Evolutionary conservation across 1,284 basidiomycete genomes (phyloP).

Genomic region (Fomitopsis betulina): DNA sequence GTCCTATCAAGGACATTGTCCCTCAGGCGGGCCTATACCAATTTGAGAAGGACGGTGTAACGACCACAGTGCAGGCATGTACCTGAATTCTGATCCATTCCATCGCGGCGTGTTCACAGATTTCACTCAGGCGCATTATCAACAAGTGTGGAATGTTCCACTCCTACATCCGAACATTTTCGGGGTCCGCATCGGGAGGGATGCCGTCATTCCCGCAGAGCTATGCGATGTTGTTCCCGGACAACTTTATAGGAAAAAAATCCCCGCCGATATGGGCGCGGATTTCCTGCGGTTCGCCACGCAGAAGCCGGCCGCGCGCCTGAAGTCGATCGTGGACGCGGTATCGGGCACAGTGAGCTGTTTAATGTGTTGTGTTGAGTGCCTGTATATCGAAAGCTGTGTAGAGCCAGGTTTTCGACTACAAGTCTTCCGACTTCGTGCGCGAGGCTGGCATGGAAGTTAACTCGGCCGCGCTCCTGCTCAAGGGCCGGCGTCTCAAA

Average conservation of each 20-base stretch:
- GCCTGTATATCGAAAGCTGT: not conserved
- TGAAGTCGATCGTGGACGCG: slow-evolving; percentile 31
- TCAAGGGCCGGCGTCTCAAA: slow-evolving; percentile 23
- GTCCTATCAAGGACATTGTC: slow-evolving; percentile 22
- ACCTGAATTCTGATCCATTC: no score
- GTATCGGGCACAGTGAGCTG: slow-evolving; percentile 22
- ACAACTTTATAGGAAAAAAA: slow-evolving; percentile 43
- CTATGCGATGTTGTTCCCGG: slow-evolving; percentile 40
- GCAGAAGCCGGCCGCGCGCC: slow-evolving; percentile 33
- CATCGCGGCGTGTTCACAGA: no score
- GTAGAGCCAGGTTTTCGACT: slow-evolving; percentile 23
- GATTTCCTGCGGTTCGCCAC: slow-evolving; percentile 41
- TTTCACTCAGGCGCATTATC: slow-evolving; percentile 33
- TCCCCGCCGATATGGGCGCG: slow-evolving; percentile 33
- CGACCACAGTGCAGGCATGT: slow-evolving; percentile 31
- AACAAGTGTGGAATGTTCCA: slow-evolving; percentile 23
- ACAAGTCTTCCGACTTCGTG: slow-evolving; percentile 30
- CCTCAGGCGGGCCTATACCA: slow-evolving; percentile 19
- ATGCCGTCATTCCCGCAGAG: slow-evolving; percentile 43
- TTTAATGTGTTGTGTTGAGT: not conserved
- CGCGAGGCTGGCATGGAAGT: slow-evolving; percentile 28
- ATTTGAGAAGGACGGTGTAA: slow-evolving; percentile 29
- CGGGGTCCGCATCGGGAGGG: slow-evolving; percentile 32
- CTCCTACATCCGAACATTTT: slow-evolving; percentile 32
- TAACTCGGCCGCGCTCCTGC: slow-evolving; percentile 17